Conservation (phyloP, 2,329 filamentous ascomycete species). For the Epichloe coenophiala region DNA sequence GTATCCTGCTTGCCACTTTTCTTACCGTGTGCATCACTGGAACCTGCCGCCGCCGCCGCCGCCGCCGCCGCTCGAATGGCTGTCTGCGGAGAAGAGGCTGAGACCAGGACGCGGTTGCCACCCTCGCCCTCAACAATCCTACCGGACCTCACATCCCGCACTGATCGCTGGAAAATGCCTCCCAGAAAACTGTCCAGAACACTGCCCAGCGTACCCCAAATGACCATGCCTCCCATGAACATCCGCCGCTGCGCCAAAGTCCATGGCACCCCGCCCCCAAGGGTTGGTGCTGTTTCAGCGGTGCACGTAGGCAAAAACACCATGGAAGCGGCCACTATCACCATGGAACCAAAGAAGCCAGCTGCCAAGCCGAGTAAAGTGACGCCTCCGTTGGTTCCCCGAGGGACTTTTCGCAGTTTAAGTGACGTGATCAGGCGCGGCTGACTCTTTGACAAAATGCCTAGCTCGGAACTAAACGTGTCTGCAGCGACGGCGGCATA, state of each 20-base stretch:
- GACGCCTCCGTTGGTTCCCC: constrained; percentile 88
- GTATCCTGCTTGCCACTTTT: constrained; percentile 24
- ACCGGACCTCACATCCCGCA: constrained; percentile 69
- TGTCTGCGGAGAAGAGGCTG: constrained; percentile 10
- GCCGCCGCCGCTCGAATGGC: not conserved
- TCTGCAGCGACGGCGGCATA: constrained; percentile 89
- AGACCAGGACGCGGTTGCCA: constrained; percentile 45
- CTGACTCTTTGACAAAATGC: constrained; percentile 63
- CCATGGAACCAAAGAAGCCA: constrained; percentile 59
- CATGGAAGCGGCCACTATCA: constrained; percentile 53
- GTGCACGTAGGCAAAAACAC: constrained; percentile 57
- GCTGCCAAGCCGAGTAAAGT: constrained; percentile 61
- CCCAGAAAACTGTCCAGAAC: constrained; percentile 80
- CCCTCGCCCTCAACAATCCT: constrained; percentile 83
- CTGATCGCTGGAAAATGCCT: constrained; percentile 71
- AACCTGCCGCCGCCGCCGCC: not conserved
- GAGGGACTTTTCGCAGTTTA: constrained; percentile 63
- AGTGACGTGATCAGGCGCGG: constrained; percentile 80
- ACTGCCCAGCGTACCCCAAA: constrained; percentile 68
- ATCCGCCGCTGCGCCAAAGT: constrained; percentile 28
- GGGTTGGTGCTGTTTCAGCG: constrained; percentile 20
- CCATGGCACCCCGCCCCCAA: constrained; percentile 36
- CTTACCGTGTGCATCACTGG: constrained; percentile 24
- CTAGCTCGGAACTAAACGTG: constrained; percentile 89
- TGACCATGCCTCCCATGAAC: constrained; percentile 44